A percentile compares a stretch with the other conserved stretches of the same genome.
These are phyloP conservation scores for Akanthomyces lecanii DNA, from an alignment of 2,329 filamentous ascomycete genomes.

Conservation along the genomic window DNA sequence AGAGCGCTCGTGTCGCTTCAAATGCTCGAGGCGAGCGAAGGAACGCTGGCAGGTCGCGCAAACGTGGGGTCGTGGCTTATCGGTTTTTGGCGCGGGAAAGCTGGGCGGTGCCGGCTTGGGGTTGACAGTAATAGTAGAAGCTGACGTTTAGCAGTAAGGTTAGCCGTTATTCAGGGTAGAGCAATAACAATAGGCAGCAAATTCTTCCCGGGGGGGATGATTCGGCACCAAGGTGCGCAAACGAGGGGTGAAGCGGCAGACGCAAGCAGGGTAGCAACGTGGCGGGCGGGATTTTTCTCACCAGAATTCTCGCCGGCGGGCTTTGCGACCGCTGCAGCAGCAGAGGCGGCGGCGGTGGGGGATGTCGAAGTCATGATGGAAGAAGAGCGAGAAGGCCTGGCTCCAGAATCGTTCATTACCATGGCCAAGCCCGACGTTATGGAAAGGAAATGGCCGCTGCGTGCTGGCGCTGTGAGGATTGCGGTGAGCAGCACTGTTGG, in stretches of 20 bases:
- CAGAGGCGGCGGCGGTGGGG: slow-evolving; percentile 24
- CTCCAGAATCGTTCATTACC: slow-evolving; percentile 38
- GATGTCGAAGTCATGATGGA: slow-evolving; percentile 35
- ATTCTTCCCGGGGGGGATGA: not conserved
- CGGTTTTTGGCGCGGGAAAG: slow-evolving; percentile 85
- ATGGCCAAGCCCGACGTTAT: slow-evolving; percentile 26
- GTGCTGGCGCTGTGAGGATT: not conserved
- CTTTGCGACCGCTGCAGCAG: slow-evolving; percentile 18
- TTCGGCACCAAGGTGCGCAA: not conserved
- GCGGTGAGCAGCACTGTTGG: slow-evolving; percentile 9
- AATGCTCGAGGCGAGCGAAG: slow-evolving; percentile 90
- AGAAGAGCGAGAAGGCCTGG: slow-evolving; percentile 34
- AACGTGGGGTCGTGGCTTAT: slow-evolving; percentile 93
- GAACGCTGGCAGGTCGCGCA: slow-evolving; percentile 88
- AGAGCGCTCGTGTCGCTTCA: slow-evolving; percentile 57
- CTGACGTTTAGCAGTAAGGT: slow-evolving; percentile 25
- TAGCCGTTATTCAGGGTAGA: not conserved
- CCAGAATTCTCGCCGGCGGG: slow-evolving; percentile 37
- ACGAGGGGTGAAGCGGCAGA: not conserved
- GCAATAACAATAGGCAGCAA: not conserved
- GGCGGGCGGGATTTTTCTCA: slow-evolving; percentile 27
- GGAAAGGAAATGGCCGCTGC: not conserved
- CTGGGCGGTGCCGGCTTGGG: slow-evolving; percentile 37
- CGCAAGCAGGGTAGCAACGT: not conserved
- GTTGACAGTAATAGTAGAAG: slow-evolving; percentile 50